Evolutionary conservation across 1,284 basidiomycete genomes (phyloP).

Genomic region (Papiliotrema flavescens): DNA sequence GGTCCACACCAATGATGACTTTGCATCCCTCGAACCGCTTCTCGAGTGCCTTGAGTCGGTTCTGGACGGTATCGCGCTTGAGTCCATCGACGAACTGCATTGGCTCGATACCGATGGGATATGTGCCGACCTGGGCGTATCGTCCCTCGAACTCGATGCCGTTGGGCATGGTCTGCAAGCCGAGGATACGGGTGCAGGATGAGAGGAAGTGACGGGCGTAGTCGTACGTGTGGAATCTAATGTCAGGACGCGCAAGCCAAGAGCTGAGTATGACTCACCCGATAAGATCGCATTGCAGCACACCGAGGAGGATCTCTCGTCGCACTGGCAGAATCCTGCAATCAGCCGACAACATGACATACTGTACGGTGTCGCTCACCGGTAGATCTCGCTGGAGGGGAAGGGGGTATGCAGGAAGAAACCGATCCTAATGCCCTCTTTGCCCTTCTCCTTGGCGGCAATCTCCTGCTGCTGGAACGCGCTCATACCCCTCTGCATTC

Average conservation of each 20-base stretch:
- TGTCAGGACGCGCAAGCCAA: background rate
- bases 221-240: constrained; percentile 93
- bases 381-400: constrained; percentile 96
- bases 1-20: constrained; percentile 96
- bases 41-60: constrained; percentile 75
- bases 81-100: constrained; percentile 84
- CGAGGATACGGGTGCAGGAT: constrained; percentile 93
- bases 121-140: constrained; percentile 94
- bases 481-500: constrained; percentile 26
- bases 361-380: constrained; percentile 64
- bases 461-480: constrained; percentile 44
- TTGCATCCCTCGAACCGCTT: constrained; percentile 91
- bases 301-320: constrained; percentile 90
- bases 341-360: constrained; percentile 1
- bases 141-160: constrained; percentile 94
- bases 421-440: constrained; percentile 74
- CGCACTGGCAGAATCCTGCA: constrained; percentile 89
- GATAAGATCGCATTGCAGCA: constrained; percentile 93
- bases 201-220: constrained; percentile 99
- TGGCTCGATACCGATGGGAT: constrained; percentile 98
- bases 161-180: constrained; percentile 95
- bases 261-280: constrained; percentile 51
- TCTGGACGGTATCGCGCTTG: constrained; percentile 69
- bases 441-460: constrained; percentile 43
- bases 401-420: constrained; percentile 99